Conservation (phyloP, 208 protist species). For the Porcisia deanei region DNA sequence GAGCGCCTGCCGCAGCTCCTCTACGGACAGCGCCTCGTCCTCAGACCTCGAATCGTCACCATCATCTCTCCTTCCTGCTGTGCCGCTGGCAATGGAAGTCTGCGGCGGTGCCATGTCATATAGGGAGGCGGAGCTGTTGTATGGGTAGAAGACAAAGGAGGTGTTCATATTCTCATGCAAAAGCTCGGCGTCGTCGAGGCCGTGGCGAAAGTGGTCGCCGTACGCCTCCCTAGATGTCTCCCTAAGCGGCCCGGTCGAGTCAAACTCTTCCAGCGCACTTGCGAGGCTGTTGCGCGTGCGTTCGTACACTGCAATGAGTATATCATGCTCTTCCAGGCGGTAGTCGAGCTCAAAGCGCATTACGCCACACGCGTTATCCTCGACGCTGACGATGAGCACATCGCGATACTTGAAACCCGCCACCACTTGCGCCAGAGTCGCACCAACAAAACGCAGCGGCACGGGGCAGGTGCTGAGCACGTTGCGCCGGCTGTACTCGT, state of each 20-base stretch:
- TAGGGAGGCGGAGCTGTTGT: constrained; percentile 50
- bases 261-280: constrained; percentile 49
- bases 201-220: constrained; percentile 35
- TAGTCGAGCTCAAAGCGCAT: constrained; percentile 76
- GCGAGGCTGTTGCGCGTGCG: constrained; percentile 50
- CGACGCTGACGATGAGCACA: constrained; percentile 76
- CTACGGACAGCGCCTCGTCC: constrained; percentile 22
- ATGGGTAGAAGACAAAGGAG: constrained; percentile 70
- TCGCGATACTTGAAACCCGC: constrained; percentile 59
- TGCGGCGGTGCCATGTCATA: constrained; percentile 9
- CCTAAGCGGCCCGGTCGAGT: constrained; percentile 29
- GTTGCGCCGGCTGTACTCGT: constrained; percentile 82
- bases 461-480: constrained; percentile 67
- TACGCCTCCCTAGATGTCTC: constrained; percentile 34
- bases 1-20: constrained; percentile 32
- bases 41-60: constrained; percentile 17
- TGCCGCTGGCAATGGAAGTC: background rate
- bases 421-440: constrained; percentile 43
- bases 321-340: constrained; percentile 50
- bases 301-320: constrained; percentile 72
- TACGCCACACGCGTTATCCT: constrained; percentile 48
- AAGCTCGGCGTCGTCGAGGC: constrained; percentile 39
- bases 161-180: constrained; percentile 50
- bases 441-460: constrained; percentile 57
- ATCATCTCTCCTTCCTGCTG: background rate